These are phyloP conservation scores for Candida sphagnicola DNA, from an alignment of 805 yeast genomes.

Conservation along the genomic window DNA sequence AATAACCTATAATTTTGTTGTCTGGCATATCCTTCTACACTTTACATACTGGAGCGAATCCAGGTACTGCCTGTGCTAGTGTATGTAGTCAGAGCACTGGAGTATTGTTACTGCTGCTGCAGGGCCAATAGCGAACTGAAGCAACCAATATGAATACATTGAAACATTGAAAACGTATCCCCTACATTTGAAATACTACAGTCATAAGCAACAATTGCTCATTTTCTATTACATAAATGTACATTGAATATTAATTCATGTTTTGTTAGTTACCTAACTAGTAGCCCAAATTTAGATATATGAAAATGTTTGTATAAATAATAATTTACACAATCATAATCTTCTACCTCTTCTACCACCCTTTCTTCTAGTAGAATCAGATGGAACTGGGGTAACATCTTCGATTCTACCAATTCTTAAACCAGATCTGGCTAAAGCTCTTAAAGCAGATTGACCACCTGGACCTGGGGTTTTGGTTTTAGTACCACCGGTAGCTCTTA, in stretches of 20 bases:
- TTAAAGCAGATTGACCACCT: slow-evolving; percentile 99
- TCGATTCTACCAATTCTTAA: slow-evolving; percentile 99
- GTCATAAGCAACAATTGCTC: no score
- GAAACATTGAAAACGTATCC: no score
- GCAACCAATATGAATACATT: no score
- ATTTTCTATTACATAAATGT: slow-evolving; percentile 4
- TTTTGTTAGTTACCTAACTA: slow-evolving; percentile 5
- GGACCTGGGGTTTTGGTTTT: slow-evolving; percentile 99
- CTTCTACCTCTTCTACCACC: slow-evolving; percentile 99
- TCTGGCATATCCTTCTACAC: no score
- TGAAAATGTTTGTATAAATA: slow-evolving; percentile 6
- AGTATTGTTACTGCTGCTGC: no score
- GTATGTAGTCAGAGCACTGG: no score
- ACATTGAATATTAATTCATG: slow-evolving; percentile 7
- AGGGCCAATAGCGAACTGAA: no score
- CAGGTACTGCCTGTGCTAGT: no score
- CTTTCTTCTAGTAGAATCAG: slow-evolving; percentile 99
- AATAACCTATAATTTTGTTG: no score
- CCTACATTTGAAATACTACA: no score
- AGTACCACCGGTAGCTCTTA: slow-evolving; percentile 99
- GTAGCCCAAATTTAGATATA: slow-evolving; percentile 4
- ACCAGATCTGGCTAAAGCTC: slow-evolving; percentile 99
- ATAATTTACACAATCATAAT: slow-evolving; percentile 50
- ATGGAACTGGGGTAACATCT: slow-evolving; percentile 99
- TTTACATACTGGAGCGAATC: no score